Conservation (phyloP, 257 asterid species). For the Solanum sejunctum region DNA sequence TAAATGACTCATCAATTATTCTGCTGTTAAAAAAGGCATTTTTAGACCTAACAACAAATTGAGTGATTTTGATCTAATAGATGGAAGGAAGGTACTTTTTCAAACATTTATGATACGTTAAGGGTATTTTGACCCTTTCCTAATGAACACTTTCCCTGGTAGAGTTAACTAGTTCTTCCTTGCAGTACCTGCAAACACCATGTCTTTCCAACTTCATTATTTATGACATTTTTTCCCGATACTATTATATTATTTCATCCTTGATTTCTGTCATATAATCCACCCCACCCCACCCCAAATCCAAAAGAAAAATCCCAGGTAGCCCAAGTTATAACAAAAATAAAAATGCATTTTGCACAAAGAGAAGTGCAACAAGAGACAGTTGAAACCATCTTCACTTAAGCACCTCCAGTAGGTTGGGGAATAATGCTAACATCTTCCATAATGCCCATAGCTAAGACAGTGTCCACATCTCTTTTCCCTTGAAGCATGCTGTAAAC, state of each 20-base stretch:
- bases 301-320: not conserved
- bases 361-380: constrained; percentile 5
- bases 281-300: not conserved
- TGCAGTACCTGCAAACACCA: not conserved
- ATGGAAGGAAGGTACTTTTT: not conserved
- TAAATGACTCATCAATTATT: not conserved
- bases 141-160: not conserved
- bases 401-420: constrained; percentile 90
- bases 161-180: not conserved
- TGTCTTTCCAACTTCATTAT: not conserved
- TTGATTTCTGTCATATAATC: not conserved
- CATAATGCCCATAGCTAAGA: constrained; percentile 92
- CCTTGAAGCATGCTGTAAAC: constrained; percentile 99
- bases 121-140: not conserved
- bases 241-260: not conserved
- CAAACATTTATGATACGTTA: not conserved
- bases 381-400: constrained; percentile 10
- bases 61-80: not conserved
- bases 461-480: constrained; percentile 89
- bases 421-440: constrained; percentile 95
- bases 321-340: not conserved
- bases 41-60: not conserved
- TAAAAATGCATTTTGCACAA: not conserved
- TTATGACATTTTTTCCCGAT: not conserved
- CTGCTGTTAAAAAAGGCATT: not conserved